These are phyloP conservation scores for Chlorencoelia australis DNA, from an alignment of 2,329 filamentous ascomycete species.

Conservation along the genomic window DNA sequence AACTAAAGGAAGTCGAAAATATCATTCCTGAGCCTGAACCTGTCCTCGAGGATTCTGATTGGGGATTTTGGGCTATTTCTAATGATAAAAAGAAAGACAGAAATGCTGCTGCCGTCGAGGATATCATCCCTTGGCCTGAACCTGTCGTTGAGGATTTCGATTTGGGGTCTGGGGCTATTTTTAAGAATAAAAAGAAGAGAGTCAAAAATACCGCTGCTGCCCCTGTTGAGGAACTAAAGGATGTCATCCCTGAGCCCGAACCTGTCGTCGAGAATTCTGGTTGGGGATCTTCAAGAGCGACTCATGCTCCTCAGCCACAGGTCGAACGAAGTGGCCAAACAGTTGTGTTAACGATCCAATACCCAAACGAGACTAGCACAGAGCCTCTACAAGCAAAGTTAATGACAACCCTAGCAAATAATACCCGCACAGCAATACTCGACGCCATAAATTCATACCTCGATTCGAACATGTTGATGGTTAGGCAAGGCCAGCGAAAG, in stretches of 20 bases:
- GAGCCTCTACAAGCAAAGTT: slow-evolving; percentile 4
- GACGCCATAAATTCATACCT: slow-evolving; percentile 9
- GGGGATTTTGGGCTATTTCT: slow-evolving; percentile 15
- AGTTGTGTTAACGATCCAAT: slow-evolving; percentile 9
- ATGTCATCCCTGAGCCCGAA: too few relatives aligned
- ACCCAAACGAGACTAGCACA: slow-evolving; percentile 2
- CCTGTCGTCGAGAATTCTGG: too few relatives aligned
- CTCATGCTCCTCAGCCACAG: background rate
- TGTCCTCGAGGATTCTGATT: slow-evolving; percentile 13
- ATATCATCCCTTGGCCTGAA: too few relatives aligned
- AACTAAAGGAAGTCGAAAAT: slow-evolving; percentile 6
- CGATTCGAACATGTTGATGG: slow-evolving; percentile 2
- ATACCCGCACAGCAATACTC: slow-evolving; percentile 8
- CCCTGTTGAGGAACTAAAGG: too few relatives aligned
- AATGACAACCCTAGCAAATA: slow-evolving; percentile 6
- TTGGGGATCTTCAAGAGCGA: slow-evolving; percentile 1
- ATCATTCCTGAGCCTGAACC: slow-evolving; percentile 16
- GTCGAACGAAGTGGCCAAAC: slow-evolving; percentile 1
- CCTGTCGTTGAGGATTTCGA: too few relatives aligned
- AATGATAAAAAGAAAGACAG: too few relatives aligned
- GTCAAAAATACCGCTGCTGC: too few relatives aligned
- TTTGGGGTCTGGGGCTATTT: too few relatives aligned
- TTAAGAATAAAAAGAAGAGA: too few relatives aligned
- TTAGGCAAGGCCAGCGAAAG: slow-evolving; percentile 1
- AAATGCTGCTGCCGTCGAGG: too few relatives aligned